These are phyloP conservation scores for Forsythia suspensa DNA, from an alignment of 257 asterid species.

Conservation along the genomic window DNA sequence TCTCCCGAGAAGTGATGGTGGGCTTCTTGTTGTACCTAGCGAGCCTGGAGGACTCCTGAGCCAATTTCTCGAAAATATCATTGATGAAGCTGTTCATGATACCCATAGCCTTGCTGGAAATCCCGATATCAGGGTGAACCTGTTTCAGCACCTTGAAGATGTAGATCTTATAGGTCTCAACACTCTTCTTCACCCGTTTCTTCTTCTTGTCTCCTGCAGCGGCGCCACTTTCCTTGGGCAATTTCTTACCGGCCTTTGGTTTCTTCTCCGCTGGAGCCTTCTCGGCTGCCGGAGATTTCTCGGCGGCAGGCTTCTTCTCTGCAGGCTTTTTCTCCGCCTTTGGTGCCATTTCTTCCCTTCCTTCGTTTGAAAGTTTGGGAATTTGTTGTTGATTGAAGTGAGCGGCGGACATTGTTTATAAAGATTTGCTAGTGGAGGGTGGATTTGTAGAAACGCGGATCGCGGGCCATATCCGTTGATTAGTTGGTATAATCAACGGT, in stretches of 20 bases:
- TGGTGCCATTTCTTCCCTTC: not conserved
- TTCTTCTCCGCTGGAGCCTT: not conserved
- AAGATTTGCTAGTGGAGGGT: not conserved
- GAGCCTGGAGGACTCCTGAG: not conserved
- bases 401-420: not conserved
- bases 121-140: not conserved
- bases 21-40: not conserved
- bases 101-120: not conserved
- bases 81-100: not conserved
- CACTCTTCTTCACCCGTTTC: not conserved
- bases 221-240: not conserved
- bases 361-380: not conserved
- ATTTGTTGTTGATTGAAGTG: no score
- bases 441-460: not conserved
- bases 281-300: not conserved
- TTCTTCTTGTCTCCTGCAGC: not conserved
- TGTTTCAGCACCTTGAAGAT: conserved; percentile 1
- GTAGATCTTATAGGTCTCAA: not conserved
- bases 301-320: not conserved
- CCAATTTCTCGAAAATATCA: not conserved
- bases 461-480: not conserved
- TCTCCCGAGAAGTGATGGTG: not conserved
- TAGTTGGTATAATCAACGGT: not conserved
- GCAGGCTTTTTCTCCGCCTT: not conserved
- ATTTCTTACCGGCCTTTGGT: not conserved